Percentiles rank a stretch among this genome's conserved stretches.
phyloP scores from a whole-genome alignment of 257 asterid species.

The Nicotiana noctiflora region DNA sequence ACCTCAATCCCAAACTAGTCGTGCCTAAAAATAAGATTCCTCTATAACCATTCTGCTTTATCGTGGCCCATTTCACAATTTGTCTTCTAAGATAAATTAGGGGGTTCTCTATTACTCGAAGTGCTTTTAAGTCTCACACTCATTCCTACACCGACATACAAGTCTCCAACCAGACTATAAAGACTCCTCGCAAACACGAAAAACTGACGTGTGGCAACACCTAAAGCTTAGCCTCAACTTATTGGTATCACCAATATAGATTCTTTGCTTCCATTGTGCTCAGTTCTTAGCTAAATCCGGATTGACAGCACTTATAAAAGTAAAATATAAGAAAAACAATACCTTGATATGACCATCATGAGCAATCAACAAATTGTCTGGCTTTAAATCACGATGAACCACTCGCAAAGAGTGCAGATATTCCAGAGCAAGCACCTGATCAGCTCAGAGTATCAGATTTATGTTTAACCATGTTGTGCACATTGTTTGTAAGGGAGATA shows the following conservation, averaged over 20 bases:
- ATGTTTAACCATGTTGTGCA: neutral
- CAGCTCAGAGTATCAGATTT: slow-evolving; percentile 13
- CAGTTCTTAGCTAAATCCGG: neutral
- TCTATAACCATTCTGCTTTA: neutral
- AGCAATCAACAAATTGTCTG: slow-evolving; percentile 96
- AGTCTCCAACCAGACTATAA: neutral
- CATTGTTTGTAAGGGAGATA: neutral
- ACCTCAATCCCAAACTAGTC: neutral
- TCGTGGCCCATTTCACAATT: neutral
- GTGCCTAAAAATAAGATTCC: neutral
- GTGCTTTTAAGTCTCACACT: neutral
- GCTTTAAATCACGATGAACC: slow-evolving; percentile 99
- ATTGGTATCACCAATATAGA: neutral
- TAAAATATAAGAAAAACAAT: neutral
- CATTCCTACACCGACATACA: neutral
- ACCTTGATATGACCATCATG: slow-evolving; percentile 99
- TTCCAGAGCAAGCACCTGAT: slow-evolving; percentile 99
- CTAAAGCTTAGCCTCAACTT: too few species aligned
- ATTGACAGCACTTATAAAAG: neutral
- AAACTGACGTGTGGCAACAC: neutral
- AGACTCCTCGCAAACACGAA: neutral
- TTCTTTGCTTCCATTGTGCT: neutral
- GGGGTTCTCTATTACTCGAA: neutral
- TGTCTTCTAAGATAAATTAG: neutral
- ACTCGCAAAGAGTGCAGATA: slow-evolving; percentile 87